These are phyloP conservation scores for Albatrellus sp. DNA, from an alignment of 1,284 basidiomycete species.

Conservation along the genomic window DNA sequence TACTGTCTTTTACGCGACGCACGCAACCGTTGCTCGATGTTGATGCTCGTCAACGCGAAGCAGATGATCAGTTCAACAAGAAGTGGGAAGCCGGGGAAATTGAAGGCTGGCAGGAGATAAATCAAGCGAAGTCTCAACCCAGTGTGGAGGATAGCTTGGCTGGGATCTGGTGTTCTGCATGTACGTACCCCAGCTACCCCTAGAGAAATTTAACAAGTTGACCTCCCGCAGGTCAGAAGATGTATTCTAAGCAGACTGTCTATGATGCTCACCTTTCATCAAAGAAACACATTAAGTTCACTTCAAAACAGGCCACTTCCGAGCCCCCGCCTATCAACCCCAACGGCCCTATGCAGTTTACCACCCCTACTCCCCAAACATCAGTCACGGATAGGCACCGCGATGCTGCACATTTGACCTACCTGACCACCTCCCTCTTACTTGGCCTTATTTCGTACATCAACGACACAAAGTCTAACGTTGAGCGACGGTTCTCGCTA, in stretches of 20 bases:
- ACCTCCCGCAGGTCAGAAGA: constrained; percentile 62
- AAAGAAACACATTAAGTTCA: constrained; percentile 89
- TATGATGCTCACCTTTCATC: constrained; percentile 94
- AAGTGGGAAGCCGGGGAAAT: constrained; percentile 76
- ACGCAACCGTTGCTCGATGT: constrained; percentile 83
- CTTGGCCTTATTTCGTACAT: constrained; percentile 51
- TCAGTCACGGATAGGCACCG: constrained; percentile 48
- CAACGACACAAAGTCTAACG: constrained; percentile 88
- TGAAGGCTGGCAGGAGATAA: constrained; percentile 61
- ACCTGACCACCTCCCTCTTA: constrained; percentile 61
- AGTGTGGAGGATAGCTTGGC: constrained; percentile 31
- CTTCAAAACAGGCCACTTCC: constrained; percentile 54
- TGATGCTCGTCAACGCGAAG: constrained; percentile 53
- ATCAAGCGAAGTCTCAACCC: constrained; percentile 22
- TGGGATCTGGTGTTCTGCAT: constrained; percentile 94
- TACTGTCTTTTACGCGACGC: constrained; percentile 78
- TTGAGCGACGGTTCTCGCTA: constrained; percentile 90
- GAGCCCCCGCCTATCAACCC: constrained; percentile 43
- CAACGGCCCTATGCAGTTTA: constrained; percentile 36
- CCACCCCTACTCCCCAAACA: constrained; percentile 17
- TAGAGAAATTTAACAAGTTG: background rate
- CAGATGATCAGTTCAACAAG: constrained; percentile 60
- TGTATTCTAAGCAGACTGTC: constrained; percentile 94
- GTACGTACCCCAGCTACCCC: constrained; percentile 37
- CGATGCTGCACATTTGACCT: constrained; percentile 61